Conservation (phyloP, 2,329 filamentous ascomycete species). For the Diaporthe citriasiana region DNA sequence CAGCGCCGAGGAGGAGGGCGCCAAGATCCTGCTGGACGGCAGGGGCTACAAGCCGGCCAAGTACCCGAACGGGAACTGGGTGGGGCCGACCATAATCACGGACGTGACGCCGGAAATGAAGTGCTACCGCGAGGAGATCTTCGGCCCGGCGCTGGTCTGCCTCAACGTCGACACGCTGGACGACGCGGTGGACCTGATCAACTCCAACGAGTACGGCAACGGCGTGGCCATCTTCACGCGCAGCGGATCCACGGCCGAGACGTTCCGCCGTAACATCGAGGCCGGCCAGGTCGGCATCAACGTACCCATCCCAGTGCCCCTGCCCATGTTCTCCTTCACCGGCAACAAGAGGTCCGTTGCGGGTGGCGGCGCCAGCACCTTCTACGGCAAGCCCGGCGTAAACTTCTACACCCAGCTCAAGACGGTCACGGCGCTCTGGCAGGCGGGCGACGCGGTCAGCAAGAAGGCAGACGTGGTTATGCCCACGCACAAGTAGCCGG, state of each 20-base stretch:
- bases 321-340: constrained; percentile 81
- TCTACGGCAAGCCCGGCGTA: constrained; percentile 93
- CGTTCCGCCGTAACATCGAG: constrained; percentile 85
- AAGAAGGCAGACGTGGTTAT: constrained; percentile 81
- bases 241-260: constrained; percentile 81
- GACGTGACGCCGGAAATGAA: constrained; percentile 85
- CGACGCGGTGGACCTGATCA: constrained; percentile 85
- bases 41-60: constrained; percentile 81
- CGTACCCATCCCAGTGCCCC: constrained; percentile 80
- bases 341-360: constrained; percentile 92
- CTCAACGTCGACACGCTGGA: constrained; percentile 83
- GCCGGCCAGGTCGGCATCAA: constrained; percentile 90
- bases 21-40: constrained; percentile 85
- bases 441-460: constrained; percentile 78
- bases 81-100: constrained; percentile 86
- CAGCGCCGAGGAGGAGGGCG: constrained; percentile 84
- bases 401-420: constrained; percentile 98
- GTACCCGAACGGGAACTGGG: constrained; percentile 89
- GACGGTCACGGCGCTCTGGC: constrained; percentile 96
- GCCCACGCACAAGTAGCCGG: constrained; percentile 59
- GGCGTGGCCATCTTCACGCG: constrained; percentile 88
- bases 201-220: constrained; percentile 89
- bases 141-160: constrained; percentile 87
- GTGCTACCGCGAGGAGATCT: constrained; percentile 89
- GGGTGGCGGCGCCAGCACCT: constrained; percentile 91